Evolutionary conservation across 163 green algal species (phyloP).

Genomic region (Chlorella variabilis): DNA sequence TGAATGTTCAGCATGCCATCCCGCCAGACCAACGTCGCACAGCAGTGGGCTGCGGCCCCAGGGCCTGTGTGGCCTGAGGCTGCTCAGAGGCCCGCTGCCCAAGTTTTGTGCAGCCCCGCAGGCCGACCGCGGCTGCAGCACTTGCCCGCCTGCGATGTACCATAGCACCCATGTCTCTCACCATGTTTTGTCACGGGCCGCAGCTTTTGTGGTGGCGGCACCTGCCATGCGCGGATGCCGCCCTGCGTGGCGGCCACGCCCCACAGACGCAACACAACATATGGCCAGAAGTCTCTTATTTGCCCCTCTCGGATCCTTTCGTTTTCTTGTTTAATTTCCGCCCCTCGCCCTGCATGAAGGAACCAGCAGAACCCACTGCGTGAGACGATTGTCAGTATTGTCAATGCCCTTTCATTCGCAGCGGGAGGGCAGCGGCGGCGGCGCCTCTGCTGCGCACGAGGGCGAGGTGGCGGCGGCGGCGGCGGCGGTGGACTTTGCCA

Average conservation of each 20-base stretch:
- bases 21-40: neutral
- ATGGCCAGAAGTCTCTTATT: too few species aligned
- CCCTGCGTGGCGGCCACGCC: neutral
- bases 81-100: too few species aligned
- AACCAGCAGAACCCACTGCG: too few species aligned
- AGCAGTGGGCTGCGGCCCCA: too few species aligned
- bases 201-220: neutral
- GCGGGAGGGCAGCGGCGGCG: conserved; percentile 49
- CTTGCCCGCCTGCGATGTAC: neutral
- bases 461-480: conserved; percentile 41
- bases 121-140: neutral
- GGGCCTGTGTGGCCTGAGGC: too few species aligned
- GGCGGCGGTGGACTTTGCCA: conserved; percentile 45
- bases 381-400: too few species aligned
- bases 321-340: neutral
- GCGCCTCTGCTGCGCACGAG: too few species aligned
- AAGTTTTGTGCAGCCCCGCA: conserved; percentile 4
- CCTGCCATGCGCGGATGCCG: neutral
- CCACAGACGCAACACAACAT: neutral
- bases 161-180: neutral
- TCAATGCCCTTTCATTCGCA: too few species aligned
- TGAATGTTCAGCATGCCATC: neutral
- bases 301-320: too few species aligned
- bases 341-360: too few species aligned
- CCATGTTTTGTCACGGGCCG: neutral